A percentile compares a stretch with the other conserved stretches of the same genome.
Conservation (phyloP, 371 early-diverging fungal species). For the Mucor lusitanicus region DNA sequence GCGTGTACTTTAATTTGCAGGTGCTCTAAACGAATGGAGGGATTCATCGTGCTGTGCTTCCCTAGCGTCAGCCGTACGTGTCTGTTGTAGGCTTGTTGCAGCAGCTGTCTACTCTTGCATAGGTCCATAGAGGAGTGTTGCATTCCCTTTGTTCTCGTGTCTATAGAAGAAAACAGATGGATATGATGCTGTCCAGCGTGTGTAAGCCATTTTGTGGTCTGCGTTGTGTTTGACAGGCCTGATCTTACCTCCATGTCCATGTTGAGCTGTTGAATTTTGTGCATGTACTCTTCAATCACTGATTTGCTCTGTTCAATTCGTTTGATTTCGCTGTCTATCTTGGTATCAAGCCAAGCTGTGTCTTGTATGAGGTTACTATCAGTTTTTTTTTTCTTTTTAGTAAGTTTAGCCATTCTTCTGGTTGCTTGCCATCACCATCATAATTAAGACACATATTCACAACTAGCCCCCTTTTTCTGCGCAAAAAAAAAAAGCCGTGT, state of each 20-base stretch:
- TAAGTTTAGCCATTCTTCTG: conserved; percentile 10
- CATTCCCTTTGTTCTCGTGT: not conserved
- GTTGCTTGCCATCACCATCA: not conserved
- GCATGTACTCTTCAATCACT: not conserved
- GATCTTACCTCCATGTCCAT: not conserved
- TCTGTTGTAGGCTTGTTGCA: not conserved
- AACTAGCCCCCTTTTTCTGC: not conserved
- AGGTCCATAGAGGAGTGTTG: not conserved
- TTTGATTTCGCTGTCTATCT: not conserved
- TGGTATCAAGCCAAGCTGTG: not conserved
- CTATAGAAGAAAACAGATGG: not conserved
- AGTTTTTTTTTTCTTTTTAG: not conserved
- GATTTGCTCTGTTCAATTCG: not conserved
- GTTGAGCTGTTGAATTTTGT: not conserved
- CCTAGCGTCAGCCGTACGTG: not conserved
- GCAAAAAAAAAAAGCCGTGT: not conserved
- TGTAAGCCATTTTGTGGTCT: not conserved
- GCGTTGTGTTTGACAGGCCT: not conserved
- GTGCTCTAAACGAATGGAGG: not conserved
- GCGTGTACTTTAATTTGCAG: conserved; percentile 16
- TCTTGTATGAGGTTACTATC: not conserved
- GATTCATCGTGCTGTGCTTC: not conserved
- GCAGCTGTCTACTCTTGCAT: not conserved
- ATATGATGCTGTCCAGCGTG: not conserved
- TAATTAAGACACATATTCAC: not conserved